phyloP scores from a whole-genome alignment of 129 eudicot genomes.

The Artemisia annua region DNA sequence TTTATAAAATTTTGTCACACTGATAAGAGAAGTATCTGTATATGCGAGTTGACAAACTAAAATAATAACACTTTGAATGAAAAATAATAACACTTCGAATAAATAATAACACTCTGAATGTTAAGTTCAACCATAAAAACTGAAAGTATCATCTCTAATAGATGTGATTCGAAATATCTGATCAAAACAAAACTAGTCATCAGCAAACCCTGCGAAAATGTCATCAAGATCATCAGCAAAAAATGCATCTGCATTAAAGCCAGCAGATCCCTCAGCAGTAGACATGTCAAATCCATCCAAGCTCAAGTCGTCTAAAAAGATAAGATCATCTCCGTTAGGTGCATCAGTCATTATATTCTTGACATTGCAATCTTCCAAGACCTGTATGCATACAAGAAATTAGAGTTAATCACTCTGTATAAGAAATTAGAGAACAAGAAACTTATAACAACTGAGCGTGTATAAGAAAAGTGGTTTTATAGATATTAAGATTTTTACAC shows the following conservation, averaged over 20 bases:
- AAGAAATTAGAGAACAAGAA: background rate
- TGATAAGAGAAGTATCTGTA: too few species aligned
- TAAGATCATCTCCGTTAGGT: background rate
- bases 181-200: background rate
- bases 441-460: background rate
- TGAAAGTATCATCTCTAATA: too few species aligned
- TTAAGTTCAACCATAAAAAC: too few species aligned
- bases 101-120: too few species aligned
- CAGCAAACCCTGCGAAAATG: background rate
- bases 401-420: background rate
- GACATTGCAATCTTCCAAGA: conserved; percentile 15
- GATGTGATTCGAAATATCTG: background rate
- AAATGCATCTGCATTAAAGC: background rate
- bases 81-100: too few species aligned
- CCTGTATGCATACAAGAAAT: conserved; percentile 8
- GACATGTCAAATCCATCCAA: background rate
- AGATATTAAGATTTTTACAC: too few species aligned
- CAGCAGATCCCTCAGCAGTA: background rate
- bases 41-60: too few species aligned
- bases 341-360: conserved; percentile 1
- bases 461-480: background rate
- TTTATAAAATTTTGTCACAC: too few species aligned
- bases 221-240: conserved; percentile 11
- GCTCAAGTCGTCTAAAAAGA: conserved; percentile 18
- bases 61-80: too few species aligned